These are phyloP conservation scores for Chrysoporthe cubensis DNA, from an alignment of 2,329 filamentous ascomycete genomes.

Conservation along the genomic window DNA sequence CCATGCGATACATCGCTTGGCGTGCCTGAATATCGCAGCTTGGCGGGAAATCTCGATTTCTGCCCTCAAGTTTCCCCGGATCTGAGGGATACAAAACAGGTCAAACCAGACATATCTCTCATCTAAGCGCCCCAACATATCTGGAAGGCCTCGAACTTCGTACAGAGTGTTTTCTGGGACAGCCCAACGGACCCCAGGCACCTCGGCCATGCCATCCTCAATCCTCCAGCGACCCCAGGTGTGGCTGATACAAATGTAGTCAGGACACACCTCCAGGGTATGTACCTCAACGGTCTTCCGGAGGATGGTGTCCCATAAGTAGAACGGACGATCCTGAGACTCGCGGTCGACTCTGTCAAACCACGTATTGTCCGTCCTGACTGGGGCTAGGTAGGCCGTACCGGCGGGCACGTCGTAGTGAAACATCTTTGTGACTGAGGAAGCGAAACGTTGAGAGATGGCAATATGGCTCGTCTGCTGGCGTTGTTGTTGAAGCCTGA, in stretches of 20 bases:
- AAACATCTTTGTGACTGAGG: too few species aligned
- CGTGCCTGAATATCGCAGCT: slow-evolving; percentile 7
- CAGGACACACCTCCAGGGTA: background rate
- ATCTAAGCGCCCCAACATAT: background rate
- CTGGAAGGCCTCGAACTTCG: slow-evolving; percentile 6
- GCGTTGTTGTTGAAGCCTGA: background rate
- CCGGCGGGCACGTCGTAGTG: background rate
- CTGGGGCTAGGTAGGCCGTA: background rate
- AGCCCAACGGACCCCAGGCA: slow-evolving; percentile 3
- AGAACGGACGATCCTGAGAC: slow-evolving; percentile 1
- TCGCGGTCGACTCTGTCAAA: background rate
- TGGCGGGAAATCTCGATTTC: slow-evolving; percentile 10
- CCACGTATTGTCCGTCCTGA: too few species aligned
- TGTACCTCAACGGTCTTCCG: background rate
- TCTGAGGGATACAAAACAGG: slow-evolving; percentile 12
- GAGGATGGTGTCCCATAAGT: background rate
- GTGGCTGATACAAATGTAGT: slow-evolving; percentile 7
- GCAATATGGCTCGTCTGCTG: background rate
- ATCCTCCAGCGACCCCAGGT: slow-evolving; percentile 12
- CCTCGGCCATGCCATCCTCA: background rate
- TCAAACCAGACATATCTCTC: slow-evolving; percentile 12
- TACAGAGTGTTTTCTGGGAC: slow-evolving; percentile 6
- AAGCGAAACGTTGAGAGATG: slow-evolving; percentile 1
- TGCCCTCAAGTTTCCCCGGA: background rate
- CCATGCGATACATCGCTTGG: slow-evolving; percentile 9